Evolutionary conservation across 2,329 filamentous ascomycete genomes (phyloP).

Genomic region (Hypoxylon sp.): DNA sequence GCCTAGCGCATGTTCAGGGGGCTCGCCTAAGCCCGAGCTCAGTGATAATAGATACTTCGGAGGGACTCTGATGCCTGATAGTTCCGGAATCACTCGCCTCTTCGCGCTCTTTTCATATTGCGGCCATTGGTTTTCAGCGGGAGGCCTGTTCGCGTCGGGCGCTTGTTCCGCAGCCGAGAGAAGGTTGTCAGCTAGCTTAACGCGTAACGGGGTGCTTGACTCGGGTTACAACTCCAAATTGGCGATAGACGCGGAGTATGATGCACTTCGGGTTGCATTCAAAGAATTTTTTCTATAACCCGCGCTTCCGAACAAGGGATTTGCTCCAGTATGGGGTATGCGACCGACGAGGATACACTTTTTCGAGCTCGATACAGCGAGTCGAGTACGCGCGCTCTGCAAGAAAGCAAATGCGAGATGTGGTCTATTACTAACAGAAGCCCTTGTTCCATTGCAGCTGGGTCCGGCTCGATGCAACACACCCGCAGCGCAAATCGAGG

Average conservation of each 20-base stretch:
- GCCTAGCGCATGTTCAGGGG: slow-evolving; percentile 2
- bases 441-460: slow-evolving; percentile 42
- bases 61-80: slow-evolving; percentile 11
- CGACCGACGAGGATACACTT: slow-evolving; percentile 24
- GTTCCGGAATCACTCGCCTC: slow-evolving; percentile 7
- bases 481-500: slow-evolving; percentile 45
- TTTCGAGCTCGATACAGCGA: slow-evolving; percentile 34
- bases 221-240: slow-evolving; percentile 32
- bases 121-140: slow-evolving; percentile 10
- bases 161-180: slow-evolving; percentile 24
- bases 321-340: slow-evolving; percentile 26
- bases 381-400: slow-evolving; percentile 34
- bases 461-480: slow-evolving; percentile 45
- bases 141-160: slow-evolving; percentile 32
- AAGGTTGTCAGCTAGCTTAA: slow-evolving; percentile 35
- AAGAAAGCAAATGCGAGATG: slow-evolving; percentile 39
- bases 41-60: slow-evolving; percentile 2
- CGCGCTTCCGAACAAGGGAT: slow-evolving; percentile 28
- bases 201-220: slow-evolving; percentile 9
- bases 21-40: slow-evolving; percentile 3
- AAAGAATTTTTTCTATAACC: slow-evolving; percentile 18
- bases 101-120: slow-evolving; percentile 8
- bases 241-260: slow-evolving; percentile 23
- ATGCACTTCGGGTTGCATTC: slow-evolving; percentile 18
- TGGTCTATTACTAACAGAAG: slow-evolving; percentile 38